A percentile compares a stretch with the other conserved stretches of the same genome.
Conservation (phyloP, 148 eudicot genomes). For the Tetragonia tetragonoides region DNA sequence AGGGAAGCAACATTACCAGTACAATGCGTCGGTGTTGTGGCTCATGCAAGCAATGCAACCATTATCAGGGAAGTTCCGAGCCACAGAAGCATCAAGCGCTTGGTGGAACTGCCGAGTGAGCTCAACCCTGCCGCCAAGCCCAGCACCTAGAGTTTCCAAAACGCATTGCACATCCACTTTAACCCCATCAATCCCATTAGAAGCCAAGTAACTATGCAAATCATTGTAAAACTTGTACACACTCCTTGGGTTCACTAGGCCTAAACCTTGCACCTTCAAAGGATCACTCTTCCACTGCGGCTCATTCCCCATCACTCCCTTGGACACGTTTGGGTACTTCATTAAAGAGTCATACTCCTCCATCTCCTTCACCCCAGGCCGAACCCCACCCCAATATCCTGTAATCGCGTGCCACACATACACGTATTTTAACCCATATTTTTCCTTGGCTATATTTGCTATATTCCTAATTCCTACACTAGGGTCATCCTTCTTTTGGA, state of each 20-base stretch:
- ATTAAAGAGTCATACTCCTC: slow-evolving; percentile 58
- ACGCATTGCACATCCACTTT: slow-evolving; percentile 85
- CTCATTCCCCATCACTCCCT: slow-evolving; percentile 68
- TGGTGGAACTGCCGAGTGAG: slow-evolving; percentile 75
- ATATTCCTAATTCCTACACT: slow-evolving; percentile 56
- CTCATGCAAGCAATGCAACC: slow-evolving; percentile 96
- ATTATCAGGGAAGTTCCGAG: slow-evolving; percentile 73
- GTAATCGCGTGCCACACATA: slow-evolving; percentile 91
- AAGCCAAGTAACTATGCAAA: slow-evolving; percentile 62
- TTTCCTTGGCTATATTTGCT: slow-evolving; percentile 60
- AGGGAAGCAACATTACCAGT: slow-evolving; percentile 41
- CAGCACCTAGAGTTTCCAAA: slow-evolving; percentile 76
- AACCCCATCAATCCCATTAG: slow-evolving; percentile 81
- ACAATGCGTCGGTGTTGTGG: slow-evolving; percentile 73
- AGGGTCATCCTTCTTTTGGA: slow-evolving; percentile 55
- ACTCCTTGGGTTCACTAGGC: slow-evolving; percentile 64
- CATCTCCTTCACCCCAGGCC: slow-evolving; percentile 64
- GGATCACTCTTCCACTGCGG: slow-evolving; percentile 67
- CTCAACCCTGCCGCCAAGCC: slow-evolving; percentile 75
- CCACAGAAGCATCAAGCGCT: slow-evolving; percentile 75
- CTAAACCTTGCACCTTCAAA: slow-evolving; percentile 63
- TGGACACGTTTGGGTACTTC: slow-evolving; percentile 53
- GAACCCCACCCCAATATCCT: slow-evolving; percentile 93
- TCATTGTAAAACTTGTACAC: slow-evolving; percentile 73
- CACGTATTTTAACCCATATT: slow-evolving; percentile 64